Percentiles rank a stretch among this genome's conserved stretches.
Conservation (phyloP, 192 early-diverging fungal genomes). For the Anaeromyces robustus region DNA sequence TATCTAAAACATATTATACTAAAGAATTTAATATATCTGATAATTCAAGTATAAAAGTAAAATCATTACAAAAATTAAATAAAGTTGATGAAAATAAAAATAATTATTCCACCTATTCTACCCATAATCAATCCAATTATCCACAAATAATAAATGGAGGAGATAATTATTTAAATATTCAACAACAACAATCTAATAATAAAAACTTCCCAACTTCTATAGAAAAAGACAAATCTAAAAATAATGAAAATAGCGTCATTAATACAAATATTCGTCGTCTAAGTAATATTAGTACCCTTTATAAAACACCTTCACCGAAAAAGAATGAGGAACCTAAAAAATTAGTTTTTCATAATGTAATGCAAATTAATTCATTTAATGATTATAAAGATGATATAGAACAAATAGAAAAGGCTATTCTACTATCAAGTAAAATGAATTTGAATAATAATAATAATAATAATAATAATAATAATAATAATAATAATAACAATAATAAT, state of each 20-base stretch:
- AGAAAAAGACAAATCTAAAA: not conserved
- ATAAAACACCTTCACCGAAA: not conserved
- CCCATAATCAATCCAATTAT: not conserved
- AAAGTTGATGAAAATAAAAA: not conserved
- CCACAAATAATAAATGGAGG: not conserved
- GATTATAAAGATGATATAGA: not conserved
- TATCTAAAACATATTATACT: not conserved
- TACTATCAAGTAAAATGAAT: not conserved
- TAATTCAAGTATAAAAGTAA: not conserved
- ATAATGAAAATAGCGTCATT: not conserved
- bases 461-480: not conserved
- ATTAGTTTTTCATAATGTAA: not conserved
- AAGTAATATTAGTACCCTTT: not conserved
- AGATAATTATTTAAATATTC: not conserved
- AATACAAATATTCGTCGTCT: not conserved
- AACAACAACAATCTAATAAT: not conserved
- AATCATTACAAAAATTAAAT: not conserved
- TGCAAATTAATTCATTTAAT: not conserved
- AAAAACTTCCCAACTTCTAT: not conserved
- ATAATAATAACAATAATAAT: not conserved
- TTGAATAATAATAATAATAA: not conserved
- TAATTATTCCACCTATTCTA: not conserved
- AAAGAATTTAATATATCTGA: not conserved
- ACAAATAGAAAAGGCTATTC: not conserved
- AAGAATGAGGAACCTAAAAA: not conserved